phyloP scores from a whole-genome alignment of 2,329 filamentous ascomycete species.

The Lasiodiplodia citricola region DNA sequence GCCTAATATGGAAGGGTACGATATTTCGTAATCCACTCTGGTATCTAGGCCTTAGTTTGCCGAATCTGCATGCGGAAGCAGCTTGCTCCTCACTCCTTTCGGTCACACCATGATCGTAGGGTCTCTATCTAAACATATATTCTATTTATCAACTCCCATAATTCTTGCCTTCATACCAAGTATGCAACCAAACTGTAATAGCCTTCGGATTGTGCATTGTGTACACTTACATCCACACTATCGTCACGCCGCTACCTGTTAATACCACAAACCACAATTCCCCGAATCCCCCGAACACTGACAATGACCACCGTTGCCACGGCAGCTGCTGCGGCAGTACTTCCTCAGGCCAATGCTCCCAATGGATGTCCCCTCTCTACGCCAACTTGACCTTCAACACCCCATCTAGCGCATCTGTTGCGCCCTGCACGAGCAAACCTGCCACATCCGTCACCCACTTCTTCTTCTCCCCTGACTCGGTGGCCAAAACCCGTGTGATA shows the following conservation, averaged over 20 bases:
- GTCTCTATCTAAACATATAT: not conserved
- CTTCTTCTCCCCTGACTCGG: not conserved
- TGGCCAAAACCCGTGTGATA: not conserved
- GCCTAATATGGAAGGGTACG: not conserved
- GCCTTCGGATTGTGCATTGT: too few relatives aligned
- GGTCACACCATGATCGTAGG: not conserved
- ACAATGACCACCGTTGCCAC: not conserved
- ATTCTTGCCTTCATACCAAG: too few relatives aligned
- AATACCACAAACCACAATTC: too few relatives aligned
- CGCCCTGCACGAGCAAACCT: conserved; percentile 5
- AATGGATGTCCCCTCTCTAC: not conserved
- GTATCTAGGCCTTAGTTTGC: not conserved
- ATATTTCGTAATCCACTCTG: not conserved
- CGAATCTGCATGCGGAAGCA: not conserved
- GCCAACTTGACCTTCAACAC: conserved; percentile 19
- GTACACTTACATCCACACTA: too few relatives aligned
- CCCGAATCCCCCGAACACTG: not conserved
- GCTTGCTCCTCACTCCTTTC: not conserved
- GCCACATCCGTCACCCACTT: not conserved
- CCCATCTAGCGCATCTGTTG: conserved; percentile 8
- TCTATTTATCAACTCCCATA: too few relatives aligned
- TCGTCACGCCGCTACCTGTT: too few relatives aligned
- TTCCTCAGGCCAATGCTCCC: not conserved
- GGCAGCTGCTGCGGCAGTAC: not conserved
- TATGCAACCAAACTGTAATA: too few relatives aligned